Percentiles rank a stretch among this genome's conserved stretches.
Evolutionary conservation across 1,284 basidiomycete genomes (phyloP).

Genomic region (Takashimella koratensis): DNA sequence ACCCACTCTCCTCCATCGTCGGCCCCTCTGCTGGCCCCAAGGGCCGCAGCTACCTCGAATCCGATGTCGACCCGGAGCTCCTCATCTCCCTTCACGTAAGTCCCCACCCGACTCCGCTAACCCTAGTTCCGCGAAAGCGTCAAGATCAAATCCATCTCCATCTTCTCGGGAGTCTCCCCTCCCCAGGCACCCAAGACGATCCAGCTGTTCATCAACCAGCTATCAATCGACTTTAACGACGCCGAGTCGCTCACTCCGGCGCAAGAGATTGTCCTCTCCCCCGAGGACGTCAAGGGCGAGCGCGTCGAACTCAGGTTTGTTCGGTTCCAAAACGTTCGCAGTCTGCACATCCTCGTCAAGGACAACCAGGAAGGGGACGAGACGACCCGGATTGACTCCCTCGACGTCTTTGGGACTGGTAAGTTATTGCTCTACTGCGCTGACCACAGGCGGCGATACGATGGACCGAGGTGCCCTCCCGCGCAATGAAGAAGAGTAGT

Average conservation of each 20-base stretch:
- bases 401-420: slow-evolving; percentile 64
- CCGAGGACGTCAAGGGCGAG: slow-evolving; percentile 54
- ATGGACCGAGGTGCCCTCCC: neutral
- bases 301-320: slow-evolving; percentile 66
- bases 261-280: slow-evolving; percentile 48
- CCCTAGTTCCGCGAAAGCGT: slow-evolving; percentile 73
- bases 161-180: slow-evolving; percentile 55
- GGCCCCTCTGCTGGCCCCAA: slow-evolving; percentile 51
- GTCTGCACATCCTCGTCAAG: slow-evolving; percentile 70
- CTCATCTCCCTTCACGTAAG: slow-evolving; percentile 65
- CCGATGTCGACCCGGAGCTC: slow-evolving; percentile 72
- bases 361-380: slow-evolving; percentile 71
- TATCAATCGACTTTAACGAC: slow-evolving; percentile 62
- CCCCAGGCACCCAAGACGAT: slow-evolving; percentile 62
- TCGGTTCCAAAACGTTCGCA: slow-evolving; percentile 72
- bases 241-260: slow-evolving; percentile 43
- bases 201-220: slow-evolving; percentile 62
- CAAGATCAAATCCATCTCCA: slow-evolving; percentile 64
- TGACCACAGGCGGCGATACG: neutral
- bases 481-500: neutral
- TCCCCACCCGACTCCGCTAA: slow-evolving; percentile 15
- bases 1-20: slow-evolving; percentile 62
- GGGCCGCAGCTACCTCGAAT: slow-evolving; percentile 62
- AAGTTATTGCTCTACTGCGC: neutral
- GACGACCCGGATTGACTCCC: slow-evolving; percentile 68